A percentile compares a stretch with the other conserved stretches of the same genome.
phyloP scores from a whole-genome alignment of 2,329 filamentous ascomycete species.

The Thelonectria discophora region DNA sequence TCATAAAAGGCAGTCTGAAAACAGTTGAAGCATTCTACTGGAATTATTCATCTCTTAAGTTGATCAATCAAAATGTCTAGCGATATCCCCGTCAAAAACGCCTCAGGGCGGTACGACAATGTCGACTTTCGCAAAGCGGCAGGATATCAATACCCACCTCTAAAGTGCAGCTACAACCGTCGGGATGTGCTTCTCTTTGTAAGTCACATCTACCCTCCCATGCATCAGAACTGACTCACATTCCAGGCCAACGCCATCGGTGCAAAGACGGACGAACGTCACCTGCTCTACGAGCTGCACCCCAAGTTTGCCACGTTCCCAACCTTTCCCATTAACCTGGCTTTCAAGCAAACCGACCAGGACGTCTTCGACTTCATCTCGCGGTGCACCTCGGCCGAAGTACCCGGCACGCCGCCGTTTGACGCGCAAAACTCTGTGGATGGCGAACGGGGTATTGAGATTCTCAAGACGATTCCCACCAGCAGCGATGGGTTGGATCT shows the following conservation, averaged over 20 bases:
- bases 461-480: conserved; percentile 49
- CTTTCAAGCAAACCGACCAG: conserved; percentile 56
- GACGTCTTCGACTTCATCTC: conserved; percentile 55
- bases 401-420: conserved; percentile 52
- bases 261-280: conserved; percentile 49
- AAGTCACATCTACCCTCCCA: conserved; percentile 15
- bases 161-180: conserved; percentile 54
- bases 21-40: not conserved
- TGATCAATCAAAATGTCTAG: conserved; percentile 16
- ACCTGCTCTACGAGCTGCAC: conserved; percentile 56
- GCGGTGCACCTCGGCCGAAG: conserved; percentile 44
- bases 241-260: conserved; percentile 51
- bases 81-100: conserved; percentile 47
- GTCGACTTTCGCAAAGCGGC: conserved; percentile 52
- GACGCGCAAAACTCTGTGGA: conserved; percentile 54
- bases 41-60: not conserved
- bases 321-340: conserved; percentile 57
- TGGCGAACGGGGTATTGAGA: conserved; percentile 52
- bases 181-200: conserved; percentile 51
- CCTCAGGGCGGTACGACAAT: conserved; percentile 52
- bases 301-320: conserved; percentile 56
- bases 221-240: not conserved
- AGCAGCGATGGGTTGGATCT: conserved; percentile 48
- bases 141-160: conserved; percentile 48
- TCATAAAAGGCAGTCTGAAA: not conserved